Evolutionary conservation across 2,329 filamentous ascomycete species (phyloP), one percentile per base, ranked within the genome.

Genomic region (Fusarium citri): DNA sequence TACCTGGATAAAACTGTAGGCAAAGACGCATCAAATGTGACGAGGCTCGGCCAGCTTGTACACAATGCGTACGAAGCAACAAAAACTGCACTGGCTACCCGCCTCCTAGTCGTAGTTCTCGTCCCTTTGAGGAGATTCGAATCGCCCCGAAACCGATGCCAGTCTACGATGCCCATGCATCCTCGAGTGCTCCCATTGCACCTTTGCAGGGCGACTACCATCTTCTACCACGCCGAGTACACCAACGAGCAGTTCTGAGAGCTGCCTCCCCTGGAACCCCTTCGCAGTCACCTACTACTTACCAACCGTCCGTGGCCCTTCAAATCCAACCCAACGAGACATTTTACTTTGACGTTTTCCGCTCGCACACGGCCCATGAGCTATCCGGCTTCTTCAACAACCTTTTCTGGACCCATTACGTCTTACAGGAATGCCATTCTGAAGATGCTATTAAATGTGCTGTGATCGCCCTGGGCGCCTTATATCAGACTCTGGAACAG

Each of bases 381-480:
- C 80, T 92, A 9, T 90, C 89, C 0, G 89, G 90, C 15, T 91
- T 89, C 75, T 92, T 92, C 65, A 87, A 91, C 74, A 87, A 85
- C 22, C 82, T 85, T 3, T 92, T 92, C 74, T 92, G 89, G 89
- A 88, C 84, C 1, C 82, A 84, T 45, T 85, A 86, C 34, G 88
- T 92, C 3, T 77, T 91, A 12, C 87, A 89, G 70, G 88, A 89
- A 76, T 91, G 88, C 55, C 88, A 91, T 68, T 82, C 83, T 1
- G 87, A 90, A 73, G 80, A 85, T 15, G 84, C 89, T 26, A 88
- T 92, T 62, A 86, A 87, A 15, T 88, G 91, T 76, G 88, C 89
- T 14, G 88, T 92, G 12, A 84, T 91, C 25, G 90, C 89, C 8
- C 80, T 92, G 10, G 89, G 89, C 18, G 88, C 89, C 6, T 79